These are phyloP conservation scores for Ensete ventricosum DNA, from an alignment of 176 grass and related monocot species.

Conservation along the genomic window DNA sequence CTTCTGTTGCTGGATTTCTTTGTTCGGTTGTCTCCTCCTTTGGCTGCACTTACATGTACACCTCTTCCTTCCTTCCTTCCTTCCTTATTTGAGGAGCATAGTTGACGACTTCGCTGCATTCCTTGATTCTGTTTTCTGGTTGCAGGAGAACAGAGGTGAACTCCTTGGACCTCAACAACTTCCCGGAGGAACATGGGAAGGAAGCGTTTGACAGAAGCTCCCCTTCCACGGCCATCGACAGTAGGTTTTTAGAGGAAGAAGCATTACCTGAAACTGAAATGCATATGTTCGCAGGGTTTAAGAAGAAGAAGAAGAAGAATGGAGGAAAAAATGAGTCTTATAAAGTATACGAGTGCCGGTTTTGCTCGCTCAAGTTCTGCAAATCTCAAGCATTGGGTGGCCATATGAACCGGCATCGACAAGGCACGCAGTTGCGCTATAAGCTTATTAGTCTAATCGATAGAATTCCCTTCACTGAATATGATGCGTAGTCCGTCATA, in stretches of 20 bases:
- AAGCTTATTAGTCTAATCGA: too few relatives aligned
- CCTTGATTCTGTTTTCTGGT: not conserved
- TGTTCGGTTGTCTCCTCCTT: not conserved
- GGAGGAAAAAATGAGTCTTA: conserved; percentile 48
- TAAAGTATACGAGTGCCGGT: conserved; percentile 79
- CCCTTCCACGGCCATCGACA: conserved; percentile 33
- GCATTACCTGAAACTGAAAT: too few relatives aligned
- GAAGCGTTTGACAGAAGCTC: conserved; percentile 66
- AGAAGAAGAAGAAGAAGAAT: conserved; percentile 44
- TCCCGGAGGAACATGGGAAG: conserved; percentile 79
- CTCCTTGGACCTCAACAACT: conserved; percentile 75
- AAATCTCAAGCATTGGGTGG: conserved; percentile 95
- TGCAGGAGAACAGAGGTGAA: conserved; percentile 68
- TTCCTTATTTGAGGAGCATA: too few relatives aligned
- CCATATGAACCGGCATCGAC: conserved; percentile 96
- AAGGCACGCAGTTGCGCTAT: conserved; percentile 37
- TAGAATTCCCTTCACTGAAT: too few relatives aligned
- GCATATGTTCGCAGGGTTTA: conserved; percentile 36
- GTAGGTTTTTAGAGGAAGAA: not conserved
- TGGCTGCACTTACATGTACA: conserved; percentile 19
- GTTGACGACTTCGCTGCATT: too few relatives aligned
- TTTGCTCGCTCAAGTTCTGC: conserved; percentile 84
- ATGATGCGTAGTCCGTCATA: not conserved
- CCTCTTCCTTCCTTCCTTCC: not conserved
- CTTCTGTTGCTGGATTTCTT: not conserved